Base-by-base conservation (phyloP, 805 yeast species). In the Lipomyces mesembrius region DNA sequence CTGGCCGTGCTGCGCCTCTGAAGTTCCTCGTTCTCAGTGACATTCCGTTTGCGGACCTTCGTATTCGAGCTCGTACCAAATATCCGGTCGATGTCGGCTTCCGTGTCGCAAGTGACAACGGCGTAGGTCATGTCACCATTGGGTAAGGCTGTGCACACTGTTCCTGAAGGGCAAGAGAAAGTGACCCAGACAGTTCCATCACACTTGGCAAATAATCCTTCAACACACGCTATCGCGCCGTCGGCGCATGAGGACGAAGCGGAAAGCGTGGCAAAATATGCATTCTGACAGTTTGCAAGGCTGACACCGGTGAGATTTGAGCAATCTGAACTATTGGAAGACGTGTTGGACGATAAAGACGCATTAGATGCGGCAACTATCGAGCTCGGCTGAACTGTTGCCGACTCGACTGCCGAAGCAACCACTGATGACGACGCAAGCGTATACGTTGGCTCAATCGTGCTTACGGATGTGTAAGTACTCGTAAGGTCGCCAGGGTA, bases 101-200 rank as follows among this genome's bases (percentile, higher is more conserved):
- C 57, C 32, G 70, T 51, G 54, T 68, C 71, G 57, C 71, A 68
- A n/a, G 70, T 64, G 20, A 68, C 63, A 12, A 61, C 51, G 22
- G 57, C 59, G 17, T 25, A 25, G 27, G 56, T 39, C 35, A 34
- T 68, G 46, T 70, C 71, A n/a, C 76, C 74, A 57, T 77, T 78
- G 63, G 79, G 80, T 49, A 74, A 73, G 29, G 90, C 89, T 70
- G 79, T 83, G 77, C 92, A 88, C 1, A 85, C 80, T 2, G 91
- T 87, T 57, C 89, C 88, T 2, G 83, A 78, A n/a, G 89, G 84
- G 78, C 92, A 88, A 52, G 77, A 80, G 73, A 82, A 80, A 22
- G 72, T 74, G 14, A 84, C 88, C 91, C 91, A 88, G 29, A 76
- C 65, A 52, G 87, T 87, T 73, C 78, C 79, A 72, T 84, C 81